Percentiles rank a stretch among this genome's conserved stretches.
These are phyloP conservation scores for Excoecaria agallocha DNA, from an alignment of 345 rosid genomes.

Conservation along the genomic window DNA sequence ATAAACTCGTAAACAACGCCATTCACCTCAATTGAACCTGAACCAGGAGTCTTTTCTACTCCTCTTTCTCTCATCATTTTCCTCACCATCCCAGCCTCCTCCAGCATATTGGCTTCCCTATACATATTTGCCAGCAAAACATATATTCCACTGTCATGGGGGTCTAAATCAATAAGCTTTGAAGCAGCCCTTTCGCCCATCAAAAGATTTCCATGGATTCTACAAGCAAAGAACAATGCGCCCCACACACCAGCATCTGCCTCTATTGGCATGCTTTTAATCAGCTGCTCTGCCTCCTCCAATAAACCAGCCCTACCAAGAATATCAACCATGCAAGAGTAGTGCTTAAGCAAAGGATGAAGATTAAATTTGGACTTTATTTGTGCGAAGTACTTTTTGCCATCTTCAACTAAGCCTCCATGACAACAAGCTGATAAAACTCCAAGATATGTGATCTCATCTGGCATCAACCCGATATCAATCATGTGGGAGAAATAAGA, in stretches of 20 bases:
- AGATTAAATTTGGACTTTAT: conserved; percentile 62
- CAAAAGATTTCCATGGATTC: conserved; percentile 54
- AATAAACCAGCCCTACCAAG: conserved; percentile 78
- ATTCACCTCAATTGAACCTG: conserved; percentile 67
- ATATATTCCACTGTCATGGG: conserved; percentile 72
- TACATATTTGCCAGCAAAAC: conserved; percentile 75
- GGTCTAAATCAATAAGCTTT: conserved; percentile 78
- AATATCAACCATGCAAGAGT: conserved; percentile 87
- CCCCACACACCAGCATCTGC: conserved; percentile 85
- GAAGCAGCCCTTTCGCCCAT: conserved; percentile 71
- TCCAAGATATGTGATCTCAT: conserved; percentile 77
- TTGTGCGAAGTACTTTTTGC: conserved; percentile 57
- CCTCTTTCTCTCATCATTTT: conserved; percentile 69
- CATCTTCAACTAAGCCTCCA: conserved; percentile 75
- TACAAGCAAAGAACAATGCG: conserved; percentile 73
- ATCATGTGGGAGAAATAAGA: conserved; percentile 67
- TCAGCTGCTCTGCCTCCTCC: conserved; percentile 67
- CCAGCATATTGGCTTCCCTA: conserved; percentile 72
- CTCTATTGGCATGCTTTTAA: conserved; percentile 66
- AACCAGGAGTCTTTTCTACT: conserved; percentile 78
- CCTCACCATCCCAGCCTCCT: conserved; percentile 57
- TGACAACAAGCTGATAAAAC: conserved; percentile 85
- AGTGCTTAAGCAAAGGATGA: conserved; percentile 65
- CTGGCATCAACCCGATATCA: conserved; percentile 62
- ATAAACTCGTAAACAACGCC: conserved; percentile 64